Evolutionary conservation across 257 asterid genomes (phyloP), one percentile per base, ranked within the genome.

Genomic region (Jacaranda copaia): DNA sequence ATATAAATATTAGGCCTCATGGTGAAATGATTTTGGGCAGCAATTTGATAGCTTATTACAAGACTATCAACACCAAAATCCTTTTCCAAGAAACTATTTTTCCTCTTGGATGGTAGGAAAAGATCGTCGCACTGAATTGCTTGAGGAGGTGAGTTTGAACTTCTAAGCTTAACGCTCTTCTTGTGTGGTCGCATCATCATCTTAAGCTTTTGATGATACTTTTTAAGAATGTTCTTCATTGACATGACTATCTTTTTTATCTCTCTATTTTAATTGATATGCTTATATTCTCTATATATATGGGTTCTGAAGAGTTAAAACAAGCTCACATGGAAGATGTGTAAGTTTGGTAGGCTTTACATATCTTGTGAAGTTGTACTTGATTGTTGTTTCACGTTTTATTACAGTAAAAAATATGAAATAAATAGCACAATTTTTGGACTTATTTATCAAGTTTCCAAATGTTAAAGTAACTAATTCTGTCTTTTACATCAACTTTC

Each of bases 91-190:
- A 53, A 12, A 15, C 40, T n/a, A 8, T 32, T 57, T 48, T 36
- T 78, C 62, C n/a, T 73, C 70, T 72, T 77, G 0, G 79, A 61
- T 16, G 56, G 56, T 42, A 73, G 14, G 42, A 81, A 77, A 72
- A 81, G 85, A 45, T 81, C 77, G 42, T 81, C 85, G 48, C 85
- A 81, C 1, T 43, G 74, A 59, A 81, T 18, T n/a, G 80, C 72
- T 53, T 13, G 74, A 59, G 73, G 76, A 19, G 72, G 13, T 12
- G 78, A 4, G 25, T 43, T 57, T 11, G 62, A 52, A 11, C 20
- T 32, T 10, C 16, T n/a, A 25, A 2, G 15, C 78, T 56, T 49
- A 39, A 3, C 18, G 43, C 43, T 53, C 36, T 46, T 58, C 36
- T 38, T 49, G 5, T 5, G 46, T 4, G 35, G 9, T 38, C 64